Conservation (phyloP, 2,329 filamentous ascomycete genomes). For the Tolypocladium sp. region DNA sequence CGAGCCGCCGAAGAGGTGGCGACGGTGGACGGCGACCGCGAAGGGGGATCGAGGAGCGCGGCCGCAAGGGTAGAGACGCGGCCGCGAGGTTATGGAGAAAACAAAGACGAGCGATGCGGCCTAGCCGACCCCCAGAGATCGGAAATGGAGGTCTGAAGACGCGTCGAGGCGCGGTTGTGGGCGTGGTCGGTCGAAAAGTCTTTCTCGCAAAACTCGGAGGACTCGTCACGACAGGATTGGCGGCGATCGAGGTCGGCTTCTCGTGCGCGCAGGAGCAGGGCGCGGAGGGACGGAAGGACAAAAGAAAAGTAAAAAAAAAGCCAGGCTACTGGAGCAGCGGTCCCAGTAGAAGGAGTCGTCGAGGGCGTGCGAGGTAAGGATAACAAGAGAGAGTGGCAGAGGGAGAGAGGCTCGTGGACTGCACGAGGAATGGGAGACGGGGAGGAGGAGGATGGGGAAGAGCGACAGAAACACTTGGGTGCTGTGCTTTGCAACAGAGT, state of each 20-base stretch:
- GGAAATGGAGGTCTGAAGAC: constrained; percentile 8
- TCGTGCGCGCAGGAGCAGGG: constrained; percentile 13
- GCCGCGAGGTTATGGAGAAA: constrained; percentile 1
- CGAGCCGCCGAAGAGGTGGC: background rate
- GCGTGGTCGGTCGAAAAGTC: constrained; percentile 14
- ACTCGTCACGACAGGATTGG: constrained; percentile 12
- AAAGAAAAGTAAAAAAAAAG: constrained; percentile 10
- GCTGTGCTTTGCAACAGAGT: constrained; percentile 7
- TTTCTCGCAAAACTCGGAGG: constrained; percentile 22
- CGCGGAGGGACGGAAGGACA: constrained; percentile 3
- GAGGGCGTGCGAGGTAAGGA: constrained; percentile 10
- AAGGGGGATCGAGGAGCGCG: background rate
- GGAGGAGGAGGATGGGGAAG: constrained; percentile 26
- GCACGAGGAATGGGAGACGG: constrained; percentile 22
- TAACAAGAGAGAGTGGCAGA: constrained; percentile 8
- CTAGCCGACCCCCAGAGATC: constrained; percentile 4
- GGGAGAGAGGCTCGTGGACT: constrained; percentile 20
- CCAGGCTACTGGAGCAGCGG: background rate
- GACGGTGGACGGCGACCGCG: background rate
- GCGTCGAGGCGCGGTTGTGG: constrained; percentile 12
- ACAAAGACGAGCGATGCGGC: constrained; percentile 1
- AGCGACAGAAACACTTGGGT: constrained; percentile 23
- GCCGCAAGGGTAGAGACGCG: constrained; percentile 1
- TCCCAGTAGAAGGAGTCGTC: constrained; percentile 5
- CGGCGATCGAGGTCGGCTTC: constrained; percentile 13